phyloP scores from a whole-genome alignment of 306 rosid species.

The Medicago truncatula region DNA sequence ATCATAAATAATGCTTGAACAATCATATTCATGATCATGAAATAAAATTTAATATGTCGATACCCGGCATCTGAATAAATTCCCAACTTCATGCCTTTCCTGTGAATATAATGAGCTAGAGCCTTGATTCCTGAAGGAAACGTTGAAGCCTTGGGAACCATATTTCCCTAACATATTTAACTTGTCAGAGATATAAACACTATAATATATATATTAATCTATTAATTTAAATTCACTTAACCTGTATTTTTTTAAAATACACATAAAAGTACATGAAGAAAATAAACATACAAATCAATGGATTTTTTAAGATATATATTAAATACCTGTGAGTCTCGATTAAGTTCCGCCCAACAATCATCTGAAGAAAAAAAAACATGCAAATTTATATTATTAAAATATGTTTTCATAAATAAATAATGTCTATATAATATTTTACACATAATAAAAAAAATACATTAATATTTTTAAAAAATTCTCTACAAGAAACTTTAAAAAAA shows the following conservation, averaged over 20 bases:
- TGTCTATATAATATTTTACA: background rate
- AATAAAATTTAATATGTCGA: background rate
- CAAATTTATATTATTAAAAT: background rate
- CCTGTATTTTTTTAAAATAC: background rate
- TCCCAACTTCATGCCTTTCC: conserved; percentile 67
- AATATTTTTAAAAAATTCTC: no score
- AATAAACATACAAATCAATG: background rate
- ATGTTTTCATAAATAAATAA: background rate
- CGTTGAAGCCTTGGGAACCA: conserved; percentile 58
- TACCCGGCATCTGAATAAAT: conserved; percentile 79
- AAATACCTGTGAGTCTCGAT: conserved; percentile 56
- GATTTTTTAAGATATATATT: background rate
- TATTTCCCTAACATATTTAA: conserved; percentile 52
- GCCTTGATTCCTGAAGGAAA: conserved; percentile 76
- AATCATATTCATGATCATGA: no score
- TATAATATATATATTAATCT: background rate
- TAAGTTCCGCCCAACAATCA: conserved; percentile 77
- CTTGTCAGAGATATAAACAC: background rate
- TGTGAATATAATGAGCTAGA: conserved; percentile 67
- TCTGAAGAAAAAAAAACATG: conserved; percentile 43
- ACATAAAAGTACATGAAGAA: no score
- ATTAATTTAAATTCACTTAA: background rate
- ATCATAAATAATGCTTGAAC: conserved; percentile 3
- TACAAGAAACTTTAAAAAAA: no score
- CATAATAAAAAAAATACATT: background rate